These are phyloP conservation scores for Teunomyces pallodes DNA, from an alignment of 805 yeast genomes.

Conservation along the genomic window DNA sequence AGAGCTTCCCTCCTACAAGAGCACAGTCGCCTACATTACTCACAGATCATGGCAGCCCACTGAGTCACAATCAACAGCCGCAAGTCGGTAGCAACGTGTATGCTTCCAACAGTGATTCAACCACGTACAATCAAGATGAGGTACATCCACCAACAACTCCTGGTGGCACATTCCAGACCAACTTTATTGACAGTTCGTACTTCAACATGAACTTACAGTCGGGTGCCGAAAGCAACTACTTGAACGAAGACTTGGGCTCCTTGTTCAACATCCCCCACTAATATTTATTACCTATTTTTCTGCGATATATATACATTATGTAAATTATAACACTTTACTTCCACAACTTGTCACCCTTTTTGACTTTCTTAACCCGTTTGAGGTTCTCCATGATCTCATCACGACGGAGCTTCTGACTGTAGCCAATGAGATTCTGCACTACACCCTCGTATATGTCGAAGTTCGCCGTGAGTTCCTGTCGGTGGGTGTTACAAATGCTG, in stretches of 20 bases:
- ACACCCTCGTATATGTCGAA: slow-evolving; percentile 80
- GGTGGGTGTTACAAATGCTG: slow-evolving; percentile 52
- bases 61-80: slow-evolving; percentile 5
- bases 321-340: not conserved
- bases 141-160: slow-evolving; percentile 18
- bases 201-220: slow-evolving; percentile 44
- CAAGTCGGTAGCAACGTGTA: slow-evolving; percentile 25
- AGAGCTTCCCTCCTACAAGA: slow-evolving; percentile 36
- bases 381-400: slow-evolving; percentile 37
- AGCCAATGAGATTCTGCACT: slow-evolving; percentile 86
- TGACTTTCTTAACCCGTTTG: slow-evolving; percentile 6
- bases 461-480: slow-evolving; percentile 53
- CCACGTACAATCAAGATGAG: not conserved
- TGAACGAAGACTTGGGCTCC: slow-evolving; percentile 25
- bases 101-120: slow-evolving; percentile 23
- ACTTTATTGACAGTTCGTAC: slow-evolving; percentile 41
- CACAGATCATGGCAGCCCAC: slow-evolving; percentile 6
- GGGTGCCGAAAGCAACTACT: slow-evolving; percentile 23
- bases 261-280: slow-evolving; percentile 26
- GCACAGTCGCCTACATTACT: slow-evolving; percentile 30
- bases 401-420: slow-evolving; percentile 76
- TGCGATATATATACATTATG: slow-evolving; percentile 2
- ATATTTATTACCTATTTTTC: not conserved
- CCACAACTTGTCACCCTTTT: slow-evolving; percentile 12
- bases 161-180: slow-evolving; percentile 29